Base-by-base conservation (phyloP, 2,329 filamentous ascomycete species). In the Fusarium avenaceum region DNA sequence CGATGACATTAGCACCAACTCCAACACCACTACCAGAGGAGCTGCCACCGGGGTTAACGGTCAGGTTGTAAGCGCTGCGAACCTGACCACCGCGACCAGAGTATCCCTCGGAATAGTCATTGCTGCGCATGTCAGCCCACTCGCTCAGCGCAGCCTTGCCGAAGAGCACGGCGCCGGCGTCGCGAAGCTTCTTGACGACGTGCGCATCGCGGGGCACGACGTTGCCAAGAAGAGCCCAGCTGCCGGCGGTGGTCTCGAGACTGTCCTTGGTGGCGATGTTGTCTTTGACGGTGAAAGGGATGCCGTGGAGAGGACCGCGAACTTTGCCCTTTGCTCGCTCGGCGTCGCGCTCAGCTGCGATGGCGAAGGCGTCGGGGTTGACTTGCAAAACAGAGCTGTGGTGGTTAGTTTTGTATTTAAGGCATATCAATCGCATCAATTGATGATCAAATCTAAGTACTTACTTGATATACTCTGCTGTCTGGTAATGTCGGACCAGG, bases 211-310 rank as follows among this genome's bases (percentile, higher is more conserved):
- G 84, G 4, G 90, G 89, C 0, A 91, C 87, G 0, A 89, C 79
- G 45, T 83, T 88, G 2, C 90, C 91, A 2, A 91, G 76, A 0
- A 94, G 82, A 19, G 88, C 88, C 84, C 83, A 89, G 72, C 85
- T 88, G 1, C 92, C 92, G 1, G 91, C 90, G 0, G 91, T 93
- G 0, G 91, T 94, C 74, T 93, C 85, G 84, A 94, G 90, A 74
- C 90, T 91, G 74, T 94, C 91, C 77, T 94, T 94, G 65, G 92
- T 86, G 8, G 90, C 81, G 74, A 92, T 90, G 59, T 74, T 74
- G 61, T 74, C 91, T 77, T 94, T 94, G 67, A 93, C 86, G 4
- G 90, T 81, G 75, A 92, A 92, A 0, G 92, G 91, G 43, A 94
- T 92, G 4, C 91, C 91, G 75, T 94, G 91, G 2, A 94, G 82